Evolutionary conservation across 1,284 basidiomycete species (phyloP), one percentile per base, ranked within the genome.

Genomic region (Leccinum fallax): DNA sequence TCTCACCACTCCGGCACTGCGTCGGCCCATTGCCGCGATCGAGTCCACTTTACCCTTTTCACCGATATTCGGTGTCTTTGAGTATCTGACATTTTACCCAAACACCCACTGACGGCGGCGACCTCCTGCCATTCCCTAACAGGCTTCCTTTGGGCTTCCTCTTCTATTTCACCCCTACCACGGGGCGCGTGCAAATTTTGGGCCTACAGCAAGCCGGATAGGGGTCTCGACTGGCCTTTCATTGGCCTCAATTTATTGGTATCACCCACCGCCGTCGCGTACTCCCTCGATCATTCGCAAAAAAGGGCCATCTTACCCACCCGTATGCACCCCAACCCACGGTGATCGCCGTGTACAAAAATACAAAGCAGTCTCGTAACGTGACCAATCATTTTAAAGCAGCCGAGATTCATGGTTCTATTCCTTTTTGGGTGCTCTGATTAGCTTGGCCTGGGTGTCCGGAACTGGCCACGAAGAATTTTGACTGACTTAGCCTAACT

Each of bases 131-230:
- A 24, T 21, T 49, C 19, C 49, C 11, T 8, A 34, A 43, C 16
- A 13, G 26, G 16, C 7, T 24, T 36, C 30, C 48, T 32, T 28
- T 32, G 9, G 26, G 16, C 7, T 24, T 36, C 30, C 48, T 32
- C 46, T 32, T 21, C 34, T 36, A 19, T 55, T 60, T 16, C 57
- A 53, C n/a, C 38, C 30, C 13, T 10, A 48, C 55, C 51, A 53
- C 56, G 57, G 54, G 40, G 28, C 46, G 7, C 16, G 24, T 46
- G 43, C 43, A 46, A 46, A 6, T 19, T 46, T 46, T 8, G n/a
- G 8, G 24, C 15, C n/a, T 52, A 72, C 67, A 69, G 61, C 68
- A 61, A 55, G 36, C 26, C 38, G n/a, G 49, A 30, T 24, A 34
- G 36, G 38, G 5, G 19, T 38, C 19, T 34, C 9, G 26, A 5